Conservation (phyloP, 306 rosid species). For the Notholithocarpus densiflorus region DNA sequence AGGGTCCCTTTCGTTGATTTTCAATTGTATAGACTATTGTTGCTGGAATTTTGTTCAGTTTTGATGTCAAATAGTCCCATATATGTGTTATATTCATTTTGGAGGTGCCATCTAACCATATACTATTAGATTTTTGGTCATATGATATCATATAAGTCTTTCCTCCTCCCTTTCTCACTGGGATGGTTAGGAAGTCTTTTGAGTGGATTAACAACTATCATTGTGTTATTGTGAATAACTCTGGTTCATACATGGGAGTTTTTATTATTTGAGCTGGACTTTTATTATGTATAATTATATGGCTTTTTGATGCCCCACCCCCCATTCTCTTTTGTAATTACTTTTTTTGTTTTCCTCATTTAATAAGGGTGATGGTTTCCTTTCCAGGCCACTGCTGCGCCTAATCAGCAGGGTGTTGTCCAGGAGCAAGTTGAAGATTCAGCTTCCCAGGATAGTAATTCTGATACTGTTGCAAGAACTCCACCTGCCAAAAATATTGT, state of each 20-base stretch:
- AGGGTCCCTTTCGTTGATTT: not conserved
- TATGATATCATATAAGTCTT: not conserved
- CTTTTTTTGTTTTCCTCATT: not conserved
- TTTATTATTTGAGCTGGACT: not conserved
- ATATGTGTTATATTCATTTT: no score
- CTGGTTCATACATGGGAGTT: not conserved
- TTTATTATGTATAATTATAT: not conserved
- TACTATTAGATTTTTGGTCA: not conserved
- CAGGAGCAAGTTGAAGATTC: constrained; percentile 86
- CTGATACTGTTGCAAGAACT: constrained; percentile 63
- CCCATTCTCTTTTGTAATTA: not conserved
- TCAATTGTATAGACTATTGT: not conserved
- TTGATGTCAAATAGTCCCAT: not conserved
- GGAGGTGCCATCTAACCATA: not conserved
- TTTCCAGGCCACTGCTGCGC: constrained; percentile 32
- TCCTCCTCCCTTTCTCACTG: not conserved
- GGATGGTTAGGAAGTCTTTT: not conserved
- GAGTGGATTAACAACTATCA: not conserved
- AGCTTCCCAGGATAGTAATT: constrained; percentile 66
- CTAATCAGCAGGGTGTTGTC: constrained; percentile 41
- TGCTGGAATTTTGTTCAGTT: not conserved
- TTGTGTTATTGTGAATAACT: not conserved
- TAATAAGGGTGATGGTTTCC: constrained; percentile 19
- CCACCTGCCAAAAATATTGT: constrained; percentile 74
- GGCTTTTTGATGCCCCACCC: not conserved